Conservation (phyloP, 257 asterid genomes). For the Schizonepeta tenuifolia region DNA sequence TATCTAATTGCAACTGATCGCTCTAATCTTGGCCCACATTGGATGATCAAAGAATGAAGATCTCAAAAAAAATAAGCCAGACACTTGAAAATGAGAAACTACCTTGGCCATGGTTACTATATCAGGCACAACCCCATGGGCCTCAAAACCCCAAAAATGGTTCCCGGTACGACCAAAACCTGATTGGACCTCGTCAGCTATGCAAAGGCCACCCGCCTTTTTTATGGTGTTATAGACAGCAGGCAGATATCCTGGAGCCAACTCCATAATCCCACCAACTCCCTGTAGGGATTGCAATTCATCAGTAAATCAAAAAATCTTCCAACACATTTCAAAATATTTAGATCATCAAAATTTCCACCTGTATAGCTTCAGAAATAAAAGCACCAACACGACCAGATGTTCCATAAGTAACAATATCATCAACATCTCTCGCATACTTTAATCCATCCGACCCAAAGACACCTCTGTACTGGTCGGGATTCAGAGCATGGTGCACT, state of each 20-base stretch:
- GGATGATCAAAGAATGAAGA: neutral
- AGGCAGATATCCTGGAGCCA: conserved; percentile 95
- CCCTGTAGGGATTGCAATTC: conserved; percentile 56
- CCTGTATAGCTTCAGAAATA: conserved; percentile 94
- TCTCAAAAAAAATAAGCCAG: neutral
- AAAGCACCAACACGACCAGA: conserved; percentile 84
- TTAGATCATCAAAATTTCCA: conserved; percentile 24
- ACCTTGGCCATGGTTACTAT: conserved; percentile 99
- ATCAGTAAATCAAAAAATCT: conserved; percentile 3
- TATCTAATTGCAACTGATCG: neutral
- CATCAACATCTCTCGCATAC: conserved; percentile 90
- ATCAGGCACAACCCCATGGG: conserved; percentile 92
- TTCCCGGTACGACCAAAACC: conserved; percentile 92
- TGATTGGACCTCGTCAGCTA: conserved; percentile 95
- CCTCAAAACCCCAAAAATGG: conserved; percentile 96
- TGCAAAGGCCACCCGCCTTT: conserved; percentile 94
- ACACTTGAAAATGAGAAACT: conserved; percentile 9
- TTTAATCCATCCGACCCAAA: conserved; percentile 85
- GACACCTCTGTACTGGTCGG: conserved; percentile 89
- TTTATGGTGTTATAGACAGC: conserved; percentile 68
- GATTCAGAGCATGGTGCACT: conserved; percentile 88
- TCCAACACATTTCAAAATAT: neutral
- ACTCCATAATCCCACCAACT: conserved; percentile 94
- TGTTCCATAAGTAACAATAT: conserved; percentile 84
- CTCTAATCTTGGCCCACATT: neutral